Base-by-base conservation (phyloP, 352 stramenopile genomes). In the Pythium oligandrum region DNA sequence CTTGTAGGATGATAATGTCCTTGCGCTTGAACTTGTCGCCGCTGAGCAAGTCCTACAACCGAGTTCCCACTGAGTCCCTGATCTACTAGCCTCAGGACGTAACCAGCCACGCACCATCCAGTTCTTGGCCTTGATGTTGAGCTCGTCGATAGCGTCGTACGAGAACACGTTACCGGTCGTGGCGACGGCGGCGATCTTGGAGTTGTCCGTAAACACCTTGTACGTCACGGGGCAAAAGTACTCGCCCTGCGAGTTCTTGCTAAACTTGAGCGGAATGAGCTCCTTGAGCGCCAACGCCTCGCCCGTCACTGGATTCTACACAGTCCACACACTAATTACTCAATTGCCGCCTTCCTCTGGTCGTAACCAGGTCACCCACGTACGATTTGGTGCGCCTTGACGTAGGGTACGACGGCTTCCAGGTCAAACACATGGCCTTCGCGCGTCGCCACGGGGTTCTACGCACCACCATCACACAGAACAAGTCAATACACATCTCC, bases 101-200 rank as follows among this genome's bases (percentile, higher is more conserved):
- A 26, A 26, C 17, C 17, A 26, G 17, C 17, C 17, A 26, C 64
- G 35, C 37, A 91, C 81, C 45, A 82, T 82, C 74, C 91, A 98
- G 76, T 98, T 98, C 68, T 99, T 99, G 4, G 91, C 59, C 70
- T 98, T 99, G 63, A 99, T 84, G 72, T 99, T 99, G 30, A 99
- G 87, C 71, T 99, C 97, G 39, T 98, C 75, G 48, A 99, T 88
- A 4, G 96, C 96, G 46, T 99, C 95, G 54, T 97, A 98, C 34
- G 88, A 88, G 59, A 96, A 99, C 9, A 99, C 96, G 71, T 99
- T 98, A n/a, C 83, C 81, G 6, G 81, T 93, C 3, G 82, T 78
- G 11, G 76, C 76, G 40, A 93, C 69, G 31, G 82, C 76, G 33
- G 78, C 80, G 58, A 95, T 93, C 70, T 95, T 93, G 55, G 81